phyloP scores from a whole-genome alignment of 768 basidiomycete species.

The Serendipita indica region DNA sequence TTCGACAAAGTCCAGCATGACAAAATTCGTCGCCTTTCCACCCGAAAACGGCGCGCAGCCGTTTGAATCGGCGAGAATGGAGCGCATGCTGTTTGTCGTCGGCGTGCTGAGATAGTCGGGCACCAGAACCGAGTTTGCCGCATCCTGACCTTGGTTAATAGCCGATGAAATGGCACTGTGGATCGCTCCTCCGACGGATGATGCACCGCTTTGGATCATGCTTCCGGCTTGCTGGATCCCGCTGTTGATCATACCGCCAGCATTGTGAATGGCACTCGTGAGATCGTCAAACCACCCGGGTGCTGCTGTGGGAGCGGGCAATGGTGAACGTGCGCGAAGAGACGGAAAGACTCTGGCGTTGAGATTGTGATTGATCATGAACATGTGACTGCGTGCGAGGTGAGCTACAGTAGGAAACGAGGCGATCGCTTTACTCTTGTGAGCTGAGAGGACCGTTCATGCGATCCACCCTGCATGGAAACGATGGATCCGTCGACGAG shows the following conservation, averaged over 20 bases:
- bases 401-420: neutral
- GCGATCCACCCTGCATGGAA: conserved; percentile 41
- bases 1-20: conserved; percentile 40
- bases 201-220: neutral
- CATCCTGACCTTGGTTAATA: neutral
- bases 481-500: conserved; percentile 32
- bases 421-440: conserved; percentile 19
- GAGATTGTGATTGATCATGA: conserved; percentile 45
- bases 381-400: conserved; percentile 27
- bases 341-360: conserved; percentile 27
- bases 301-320: neutral
- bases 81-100: conserved; percentile 26
- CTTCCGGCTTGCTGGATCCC: neutral
- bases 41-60: conserved; percentile 32
- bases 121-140: conserved; percentile 16
- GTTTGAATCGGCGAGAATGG: conserved; percentile 28
- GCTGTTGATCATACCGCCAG: no score
- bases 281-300: neutral
- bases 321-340: conserved; percentile 7
- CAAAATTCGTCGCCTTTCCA: conserved; percentile 35
- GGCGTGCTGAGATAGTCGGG: conserved; percentile 19
- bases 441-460: conserved; percentile 33
- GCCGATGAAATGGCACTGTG: neutral
- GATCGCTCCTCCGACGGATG: neutral
- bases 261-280: neutral